Conservation (phyloP, 108 stramenopile species). For the Cyclotella baltica region DNA sequence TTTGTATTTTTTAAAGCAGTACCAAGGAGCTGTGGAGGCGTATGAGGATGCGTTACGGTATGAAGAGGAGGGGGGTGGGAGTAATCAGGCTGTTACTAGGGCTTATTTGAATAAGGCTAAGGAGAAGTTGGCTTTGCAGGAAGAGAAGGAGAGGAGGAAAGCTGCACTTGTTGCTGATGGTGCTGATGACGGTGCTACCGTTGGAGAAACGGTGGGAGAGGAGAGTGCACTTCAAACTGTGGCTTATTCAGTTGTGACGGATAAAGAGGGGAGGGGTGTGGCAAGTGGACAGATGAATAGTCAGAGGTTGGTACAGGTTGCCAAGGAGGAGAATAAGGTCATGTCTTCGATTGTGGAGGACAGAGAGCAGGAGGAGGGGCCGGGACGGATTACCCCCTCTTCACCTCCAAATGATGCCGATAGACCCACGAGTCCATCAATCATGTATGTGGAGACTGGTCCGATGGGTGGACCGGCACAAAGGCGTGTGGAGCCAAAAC, state of each 20-base stretch:
- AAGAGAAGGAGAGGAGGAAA: constrained; percentile 59
- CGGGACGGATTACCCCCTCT: background rate
- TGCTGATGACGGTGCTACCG: constrained; percentile 50
- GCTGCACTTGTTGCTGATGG: constrained; percentile 19
- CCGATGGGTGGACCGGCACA: constrained; percentile 55
- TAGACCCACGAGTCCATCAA: constrained; percentile 23
- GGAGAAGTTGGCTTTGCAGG: constrained; percentile 69
- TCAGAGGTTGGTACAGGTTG: constrained; percentile 25
- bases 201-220: constrained; percentile 58
- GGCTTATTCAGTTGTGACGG: constrained; percentile 69
- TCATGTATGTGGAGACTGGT: constrained; percentile 47
- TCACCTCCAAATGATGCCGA: background rate
- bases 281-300: constrained; percentile 41
- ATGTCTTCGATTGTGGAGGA: constrained; percentile 37
- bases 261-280: constrained; percentile 51
- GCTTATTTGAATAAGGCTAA: constrained; percentile 89
- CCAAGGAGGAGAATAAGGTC: constrained; percentile 8
- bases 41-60: constrained; percentile 86
- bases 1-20: constrained; percentile 87
- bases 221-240: constrained; percentile 61
- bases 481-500: constrained; percentile 26
- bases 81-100: constrained; percentile 67
- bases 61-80: constrained; percentile 68
- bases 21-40: constrained; percentile 82
- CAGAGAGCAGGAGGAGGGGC: constrained; percentile 11